Base-by-base conservation (phyloP, 1,139 yeast genomes). In the Pichia sp. region DNA sequence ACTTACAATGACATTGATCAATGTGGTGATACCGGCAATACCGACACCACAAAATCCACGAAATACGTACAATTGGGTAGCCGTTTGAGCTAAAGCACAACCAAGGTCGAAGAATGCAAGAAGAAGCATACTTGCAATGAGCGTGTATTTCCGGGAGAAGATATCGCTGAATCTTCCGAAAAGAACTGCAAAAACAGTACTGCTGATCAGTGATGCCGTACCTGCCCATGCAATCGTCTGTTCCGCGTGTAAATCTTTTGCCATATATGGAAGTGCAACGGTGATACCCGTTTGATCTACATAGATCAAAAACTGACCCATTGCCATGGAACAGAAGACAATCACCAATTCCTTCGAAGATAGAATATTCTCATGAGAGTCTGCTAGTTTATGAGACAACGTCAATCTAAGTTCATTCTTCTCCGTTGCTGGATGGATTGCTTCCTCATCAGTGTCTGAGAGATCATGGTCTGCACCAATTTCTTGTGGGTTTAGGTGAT, bases 31-130 rank as follows among this genome's bases (percentile, higher is more conserved):
- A 11, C 77, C 77, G 25, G 75, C 75, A 32, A 67, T 69, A 9
- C 76, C 77, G 26, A 70, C 57, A 38, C 77, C 77, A 30, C 73
- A 64, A 24, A 72, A 54, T 3, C 70, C 74, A 42, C 77, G 60
- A 29, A 69, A 70, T 6, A 69, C 47, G 33, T 67, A 59, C 20
- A 72, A 58, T 42, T 66, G 63, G 5, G 62, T 53, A 23, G 68
- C 58, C 36, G 63, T 62, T 22, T 53, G 52, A 7, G 73, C 63
- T 40, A 66, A 55, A 15, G 65, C 57, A n/a, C 71, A 63, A 11
- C 66, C 55, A 13, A 52, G 30, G 25, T 51, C 52, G 18, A 46
- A 34, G 16, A 50, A 25, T n/a, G 41, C 37, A 15, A 53, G 32
- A 7, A 50, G 26, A 1, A 42, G 28, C 14, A 68, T 48, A 27